Percentiles rank a stretch among this genome's conserved stretches.
Conservation (phyloP, 257 asterid genomes). For the Solanum boliviense region DNA sequence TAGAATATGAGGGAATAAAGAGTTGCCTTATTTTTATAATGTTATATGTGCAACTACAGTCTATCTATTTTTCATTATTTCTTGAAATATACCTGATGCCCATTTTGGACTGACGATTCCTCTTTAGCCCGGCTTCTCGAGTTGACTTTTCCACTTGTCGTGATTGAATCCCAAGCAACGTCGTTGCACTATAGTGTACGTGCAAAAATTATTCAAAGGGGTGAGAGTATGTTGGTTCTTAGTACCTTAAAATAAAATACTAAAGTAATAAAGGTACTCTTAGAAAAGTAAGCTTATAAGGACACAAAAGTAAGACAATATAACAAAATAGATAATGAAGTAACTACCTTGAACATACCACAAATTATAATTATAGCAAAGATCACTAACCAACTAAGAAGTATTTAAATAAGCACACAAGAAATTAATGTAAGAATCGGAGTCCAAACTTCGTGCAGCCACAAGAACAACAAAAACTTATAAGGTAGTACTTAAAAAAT, state of each 20-base stretch:
- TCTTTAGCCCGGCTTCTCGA: accelerated
- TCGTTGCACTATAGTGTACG: too few relatives aligned
- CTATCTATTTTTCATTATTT: too few relatives aligned
- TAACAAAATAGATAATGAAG: too few relatives aligned
- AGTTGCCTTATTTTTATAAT: too few relatives aligned
- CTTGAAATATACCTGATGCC: too few relatives aligned
- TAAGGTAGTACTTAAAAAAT: not conserved
- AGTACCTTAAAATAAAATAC: not conserved
- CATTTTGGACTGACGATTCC: too few relatives aligned
- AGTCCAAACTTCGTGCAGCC: not conserved
- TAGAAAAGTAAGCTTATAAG: not conserved
- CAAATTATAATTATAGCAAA: not conserved
- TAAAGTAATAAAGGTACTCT: not conserved
- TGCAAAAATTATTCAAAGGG: too few relatives aligned
- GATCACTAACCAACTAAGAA: not conserved
- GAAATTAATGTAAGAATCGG: not conserved
- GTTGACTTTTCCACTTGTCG: too few relatives aligned
- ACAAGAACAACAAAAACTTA: not conserved
- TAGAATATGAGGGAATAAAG: too few relatives aligned
- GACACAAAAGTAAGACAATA: not conserved
- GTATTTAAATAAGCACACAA: not conserved
- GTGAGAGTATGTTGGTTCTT: not conserved
- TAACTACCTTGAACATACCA: not conserved
- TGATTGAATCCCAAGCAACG: too few relatives aligned
- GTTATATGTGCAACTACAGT: too few relatives aligned